Evolutionary conservation across 352 stramenopile genomes (phyloP), one percentile per base, ranked within the genome.

Genomic region (Phytophthora aleatoria): DNA sequence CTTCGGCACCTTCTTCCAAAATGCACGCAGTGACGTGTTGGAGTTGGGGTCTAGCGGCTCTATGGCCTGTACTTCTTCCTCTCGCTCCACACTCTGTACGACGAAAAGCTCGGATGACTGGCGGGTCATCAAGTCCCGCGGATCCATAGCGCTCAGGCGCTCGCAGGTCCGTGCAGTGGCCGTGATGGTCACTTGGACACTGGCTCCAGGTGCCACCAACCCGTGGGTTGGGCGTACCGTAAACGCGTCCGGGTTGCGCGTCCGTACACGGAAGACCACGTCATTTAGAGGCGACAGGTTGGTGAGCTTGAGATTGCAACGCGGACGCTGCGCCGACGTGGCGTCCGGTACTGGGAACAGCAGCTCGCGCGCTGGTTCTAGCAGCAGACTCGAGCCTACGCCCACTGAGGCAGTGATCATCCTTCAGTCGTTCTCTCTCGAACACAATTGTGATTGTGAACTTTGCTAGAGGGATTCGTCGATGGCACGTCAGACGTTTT

Each of bases 351-450:
- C 36, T 20, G 62, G 38, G 57, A 93, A 90, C 15, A 69, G 57
- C 45, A 93, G 72, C 57, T 82, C 74, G 44, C 74, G 70, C 45
- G 83, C 79, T 4, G 86, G 86, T 61, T 91, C 83, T 30, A 94
- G 61, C 64, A 94, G 57, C 45, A 94, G 61, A 55, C 77, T 92
- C 52, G 83, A 94, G 74, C 80, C 88, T 26, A 83, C 73, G 50
- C 72, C 77, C 33, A 94, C 82, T 30, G 79, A 83, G 42, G 85
- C 85, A 2, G 79, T 85, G 77, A 92, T 91, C 81, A 90, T 90
- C 5, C 24, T 68, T 43, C 12, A 20, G 3, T 55, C 8, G 47
- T 20, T 20, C 31, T 44, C 48, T 48, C 48, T 38, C 12, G 13
- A 35, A 16, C 10, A 39, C 38, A 47, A 56, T 50, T 43, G 24